Base-by-base conservation (phyloP, 768 basidiomycete species). In the Glaciozyma martinii region DNA sequence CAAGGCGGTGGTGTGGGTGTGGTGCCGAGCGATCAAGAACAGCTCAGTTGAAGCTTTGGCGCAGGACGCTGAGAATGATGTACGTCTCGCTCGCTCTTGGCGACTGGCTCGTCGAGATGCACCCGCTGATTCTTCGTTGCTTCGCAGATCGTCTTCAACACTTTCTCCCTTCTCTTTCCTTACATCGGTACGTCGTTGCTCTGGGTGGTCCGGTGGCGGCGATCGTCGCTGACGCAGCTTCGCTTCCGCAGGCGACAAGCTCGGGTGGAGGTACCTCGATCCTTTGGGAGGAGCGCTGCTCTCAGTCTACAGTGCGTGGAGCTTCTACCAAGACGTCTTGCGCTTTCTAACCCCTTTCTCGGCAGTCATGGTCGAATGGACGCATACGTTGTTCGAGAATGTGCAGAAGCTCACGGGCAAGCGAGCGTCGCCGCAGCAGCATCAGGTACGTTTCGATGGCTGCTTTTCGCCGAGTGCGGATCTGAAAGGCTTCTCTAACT, bases 1-100 rank as follows among this genome's bases (percentile, higher is more conserved):
- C 62, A 79, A 79, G 64, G 53, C 61, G 0, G 62, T 58, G 3
- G 59, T 67, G 4, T 71, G 69, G 69, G 23, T 67, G 21, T 44
- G 50, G 23, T 65, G 69, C 56, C 25, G 69, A 1, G 56, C 63
- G 18, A 67, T 67, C 63, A 66, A 66, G 56, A 71, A 63, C 43
- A 60, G 76, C 0, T 71, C 73, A 1, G 76, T 78, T 4, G 73
- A 76, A 66, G 78, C 78, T 19, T 65, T 79, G 18, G 76, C 78
- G 21, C 78, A 79, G 61, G 78, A 79, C 60, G 78, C 78, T 5
- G 76, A 78, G 69, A 78, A 78, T 61, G 78, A 79, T 61, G 74
- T 73, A 32, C 42, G 69, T 50, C 25, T 27, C n/a, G n/a, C n/a
- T 54, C 21, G 19, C 15, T n/a, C 21, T 58, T 16, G 13, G 3